Percentiles rank a stretch among this genome's conserved stretches.
phyloP scores from a whole-genome alignment of 257 asterid species.

The Leonotis leonurus region DNA sequence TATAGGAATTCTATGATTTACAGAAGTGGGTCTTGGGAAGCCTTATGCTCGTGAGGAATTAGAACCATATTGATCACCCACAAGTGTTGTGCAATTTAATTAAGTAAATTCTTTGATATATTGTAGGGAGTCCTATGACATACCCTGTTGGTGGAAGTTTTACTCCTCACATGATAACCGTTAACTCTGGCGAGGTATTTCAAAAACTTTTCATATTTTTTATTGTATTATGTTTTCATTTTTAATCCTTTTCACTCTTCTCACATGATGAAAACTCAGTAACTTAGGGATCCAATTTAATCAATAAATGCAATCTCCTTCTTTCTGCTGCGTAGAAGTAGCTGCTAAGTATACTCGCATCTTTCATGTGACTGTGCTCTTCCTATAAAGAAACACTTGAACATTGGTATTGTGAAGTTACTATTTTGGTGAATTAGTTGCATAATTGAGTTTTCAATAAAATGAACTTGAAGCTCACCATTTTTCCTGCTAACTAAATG shows the following conservation, averaged over 20 bases:
- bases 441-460: neutral
- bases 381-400: no score
- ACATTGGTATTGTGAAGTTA: no score
- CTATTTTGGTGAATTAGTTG: neutral
- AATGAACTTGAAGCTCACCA: neutral
- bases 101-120: neutral
- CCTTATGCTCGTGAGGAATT: neutral
- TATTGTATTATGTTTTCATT: neutral
- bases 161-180: slow-evolving; percentile 68
- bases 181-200: slow-evolving; percentile 75
- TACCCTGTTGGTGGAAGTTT: slow-evolving; percentile 57
- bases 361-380: no score
- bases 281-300: no score
- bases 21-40: neutral
- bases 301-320: no score
- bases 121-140: slow-evolving; percentile 38
- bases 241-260: no score
- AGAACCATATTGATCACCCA: no score
- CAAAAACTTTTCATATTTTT: neutral
- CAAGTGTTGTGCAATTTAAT: neutral
- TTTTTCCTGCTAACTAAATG: neutral
- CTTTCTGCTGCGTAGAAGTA: no score
- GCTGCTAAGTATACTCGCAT: no score
- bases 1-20: neutral
- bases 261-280: neutral